Evolutionary conservation across 805 yeast species (phyloP).

Genomic region (Starmerella kuoi): DNA sequence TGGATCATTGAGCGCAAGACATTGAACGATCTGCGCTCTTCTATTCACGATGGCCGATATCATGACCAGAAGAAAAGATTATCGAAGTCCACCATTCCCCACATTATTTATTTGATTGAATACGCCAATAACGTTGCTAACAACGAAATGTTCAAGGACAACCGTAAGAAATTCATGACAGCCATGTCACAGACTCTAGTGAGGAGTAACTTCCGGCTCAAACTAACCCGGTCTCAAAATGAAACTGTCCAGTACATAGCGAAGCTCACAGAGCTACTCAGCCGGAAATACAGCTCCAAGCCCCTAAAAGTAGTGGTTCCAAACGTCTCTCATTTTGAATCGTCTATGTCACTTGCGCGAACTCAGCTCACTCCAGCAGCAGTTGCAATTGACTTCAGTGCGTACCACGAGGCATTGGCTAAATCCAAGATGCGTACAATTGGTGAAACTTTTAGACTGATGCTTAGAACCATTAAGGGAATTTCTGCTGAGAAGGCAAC

Average conservation of each 20-base stretch:
- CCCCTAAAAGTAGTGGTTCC: constrained; percentile 34
- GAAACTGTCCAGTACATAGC: constrained; percentile 56
- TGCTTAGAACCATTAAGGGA: constrained; percentile 73
- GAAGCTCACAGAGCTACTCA: constrained; percentile 38
- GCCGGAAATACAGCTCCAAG: constrained; percentile 31
- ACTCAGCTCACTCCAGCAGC: constrained; percentile 25
- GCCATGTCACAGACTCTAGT: constrained; percentile 60
- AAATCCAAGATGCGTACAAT: constrained; percentile 62
- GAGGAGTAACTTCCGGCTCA: constrained; percentile 52
- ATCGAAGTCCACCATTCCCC: constrained; percentile 50
- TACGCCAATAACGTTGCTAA: constrained; percentile 30
- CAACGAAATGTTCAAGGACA: constrained; percentile 23
- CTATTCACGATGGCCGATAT: constrained; percentile 81
- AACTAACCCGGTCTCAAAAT: constrained; percentile 57
- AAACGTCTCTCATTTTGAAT: constrained; percentile 40
- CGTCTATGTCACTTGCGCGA: constrained; percentile 32
- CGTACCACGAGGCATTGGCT: constrained; percentile 55
- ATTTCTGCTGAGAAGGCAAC: constrained; percentile 76
- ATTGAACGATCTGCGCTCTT: constrained; percentile 67
- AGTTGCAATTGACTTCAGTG: constrained; percentile 30
- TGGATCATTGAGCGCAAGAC: constrained; percentile 84
- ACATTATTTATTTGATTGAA: constrained; percentile 69
- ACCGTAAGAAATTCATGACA: constrained; percentile 53
- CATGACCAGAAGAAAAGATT: constrained; percentile 76
- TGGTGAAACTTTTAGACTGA: constrained; percentile 58